Percentiles rank a stretch among this genome's conserved stretches.
Conservation (phyloP, 2,329 filamentous ascomycete species). For the Fusarium nematophilum region DNA sequence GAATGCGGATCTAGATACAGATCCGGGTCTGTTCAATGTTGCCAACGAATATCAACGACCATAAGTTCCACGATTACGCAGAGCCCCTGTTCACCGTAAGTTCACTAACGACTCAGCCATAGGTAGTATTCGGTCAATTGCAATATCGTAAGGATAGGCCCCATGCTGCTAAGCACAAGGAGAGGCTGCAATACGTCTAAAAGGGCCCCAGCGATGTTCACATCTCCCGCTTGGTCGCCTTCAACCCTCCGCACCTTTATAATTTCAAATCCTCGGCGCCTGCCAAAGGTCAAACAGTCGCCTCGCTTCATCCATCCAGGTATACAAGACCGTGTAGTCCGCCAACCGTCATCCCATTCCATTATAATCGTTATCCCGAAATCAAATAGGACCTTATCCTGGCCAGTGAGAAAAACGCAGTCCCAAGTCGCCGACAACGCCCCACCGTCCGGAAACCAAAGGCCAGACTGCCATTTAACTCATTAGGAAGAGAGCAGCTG, state of each 20-base stretch:
- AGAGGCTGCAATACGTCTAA: not conserved
- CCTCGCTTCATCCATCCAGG: slow-evolving; percentile 8
- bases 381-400: not conserved
- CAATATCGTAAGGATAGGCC: not conserved
- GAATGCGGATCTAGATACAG: not conserved
- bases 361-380: not conserved
- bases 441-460: slow-evolving; percentile 6
- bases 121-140: not conserved
- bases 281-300: slow-evolving; percentile 3
- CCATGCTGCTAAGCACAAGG: not conserved
- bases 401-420: slow-evolving; percentile 1
- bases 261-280: not conserved
- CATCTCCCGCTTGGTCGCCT: not conserved
- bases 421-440: slow-evolving; percentile 7
- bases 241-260: not conserved
- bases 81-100: not conserved
- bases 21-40: not conserved
- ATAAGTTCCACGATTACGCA: not conserved
- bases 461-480: slow-evolving; percentile 10
- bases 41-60: not conserved
- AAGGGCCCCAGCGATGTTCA: not conserved
- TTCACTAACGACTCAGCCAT: not conserved
- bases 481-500: slow-evolving; percentile 5
- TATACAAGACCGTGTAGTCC: not conserved
- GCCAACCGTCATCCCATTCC: not conserved